Percentiles rank a stretch among this genome's conserved stretches.
phyloP scores from a whole-genome alignment of 2,329 filamentous ascomycete genomes.

The Orbilia oligospora region DNA sequence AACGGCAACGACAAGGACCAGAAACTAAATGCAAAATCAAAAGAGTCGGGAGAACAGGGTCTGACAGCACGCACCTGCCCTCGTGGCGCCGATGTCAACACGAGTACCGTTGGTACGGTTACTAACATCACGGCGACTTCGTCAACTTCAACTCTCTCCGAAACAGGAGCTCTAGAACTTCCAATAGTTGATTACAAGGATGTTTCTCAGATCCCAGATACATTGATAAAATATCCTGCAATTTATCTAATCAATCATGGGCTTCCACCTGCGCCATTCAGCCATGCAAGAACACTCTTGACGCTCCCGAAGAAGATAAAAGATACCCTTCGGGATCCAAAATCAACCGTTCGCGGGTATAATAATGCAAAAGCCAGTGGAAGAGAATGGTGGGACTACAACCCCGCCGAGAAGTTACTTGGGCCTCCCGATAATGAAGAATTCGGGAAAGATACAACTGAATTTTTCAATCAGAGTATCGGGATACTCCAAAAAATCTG shows the following conservation, averaged over 20 bases:
- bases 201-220: slow-evolving; percentile 27
- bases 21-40: not conserved
- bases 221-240: slow-evolving; percentile 28
- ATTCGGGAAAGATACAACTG: slow-evolving; percentile 18
- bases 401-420: slow-evolving; percentile 15
- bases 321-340: slow-evolving; percentile 20
- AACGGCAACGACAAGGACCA: not conserved
- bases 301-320: slow-evolving; percentile 11
- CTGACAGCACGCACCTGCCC: not conserved
- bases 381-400: slow-evolving; percentile 57
- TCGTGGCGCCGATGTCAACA: not conserved
- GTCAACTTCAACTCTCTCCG: not conserved
- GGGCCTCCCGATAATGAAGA: slow-evolving; percentile 11
- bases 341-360: slow-evolving; percentile 38
- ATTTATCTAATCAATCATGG: slow-evolving; percentile 33
- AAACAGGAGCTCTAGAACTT: not conserved
- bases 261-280: slow-evolving; percentile 18
- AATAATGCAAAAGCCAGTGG: slow-evolving; percentile 27
- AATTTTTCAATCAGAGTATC: slow-evolving; percentile 27
- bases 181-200: slow-evolving; percentile 31
- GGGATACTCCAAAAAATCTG: slow-evolving; percentile 21
- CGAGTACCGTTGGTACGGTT: no score
- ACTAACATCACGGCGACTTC: not conserved
- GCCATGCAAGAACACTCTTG: slow-evolving; percentile 26
- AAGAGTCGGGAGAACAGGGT: not conserved